Evolutionary conservation across 129 eudicot species (phyloP).

Genomic region (Calendula officinalis): DNA sequence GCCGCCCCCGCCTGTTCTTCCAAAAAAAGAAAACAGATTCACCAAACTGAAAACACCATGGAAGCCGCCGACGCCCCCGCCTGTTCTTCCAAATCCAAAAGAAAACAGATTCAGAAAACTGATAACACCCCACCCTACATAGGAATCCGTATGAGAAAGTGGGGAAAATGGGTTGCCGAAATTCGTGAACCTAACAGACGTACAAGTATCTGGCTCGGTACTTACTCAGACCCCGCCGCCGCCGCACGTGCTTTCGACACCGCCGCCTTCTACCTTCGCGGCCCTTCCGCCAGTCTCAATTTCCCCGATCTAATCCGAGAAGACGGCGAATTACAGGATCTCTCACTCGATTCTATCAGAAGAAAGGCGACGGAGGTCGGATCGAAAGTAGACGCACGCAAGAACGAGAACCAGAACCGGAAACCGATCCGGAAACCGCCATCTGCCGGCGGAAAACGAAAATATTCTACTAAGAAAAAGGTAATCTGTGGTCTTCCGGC

Average conservation of each 20-base stretch:
- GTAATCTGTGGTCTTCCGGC: too few relatives aligned
- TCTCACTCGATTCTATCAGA: slow-evolving; percentile 66
- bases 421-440: too few relatives aligned
- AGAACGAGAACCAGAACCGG: slow-evolving; percentile 5
- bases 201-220: slow-evolving; percentile 83
- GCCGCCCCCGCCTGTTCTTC: too few relatives aligned
- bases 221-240: slow-evolving; percentile 82
- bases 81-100: slow-evolving; percentile 28
- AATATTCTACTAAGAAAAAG: too few relatives aligned
- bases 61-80: background rate
- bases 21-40: too few relatives aligned
- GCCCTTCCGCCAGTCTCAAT: slow-evolving; percentile 75
- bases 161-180: slow-evolving; percentile 98
- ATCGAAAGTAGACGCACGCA: slow-evolving; percentile 79
- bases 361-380: slow-evolving; percentile 91
- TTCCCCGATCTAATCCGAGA: slow-evolving; percentile 57
- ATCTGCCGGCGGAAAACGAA: too few relatives aligned
- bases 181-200: slow-evolving; percentile 86
- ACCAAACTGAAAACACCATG: too few relatives aligned
- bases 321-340: slow-evolving; percentile 29
- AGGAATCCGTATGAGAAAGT: slow-evolving; percentile 89
- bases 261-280: slow-evolving; percentile 76
- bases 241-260: slow-evolving; percentile 96
- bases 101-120: slow-evolving; percentile 28
- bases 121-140: slow-evolving; percentile 48